Evolutionary conservation across 2,329 filamentous ascomycete genomes (phyloP).

Genomic region (Neopestalotiopsis sp.): DNA sequence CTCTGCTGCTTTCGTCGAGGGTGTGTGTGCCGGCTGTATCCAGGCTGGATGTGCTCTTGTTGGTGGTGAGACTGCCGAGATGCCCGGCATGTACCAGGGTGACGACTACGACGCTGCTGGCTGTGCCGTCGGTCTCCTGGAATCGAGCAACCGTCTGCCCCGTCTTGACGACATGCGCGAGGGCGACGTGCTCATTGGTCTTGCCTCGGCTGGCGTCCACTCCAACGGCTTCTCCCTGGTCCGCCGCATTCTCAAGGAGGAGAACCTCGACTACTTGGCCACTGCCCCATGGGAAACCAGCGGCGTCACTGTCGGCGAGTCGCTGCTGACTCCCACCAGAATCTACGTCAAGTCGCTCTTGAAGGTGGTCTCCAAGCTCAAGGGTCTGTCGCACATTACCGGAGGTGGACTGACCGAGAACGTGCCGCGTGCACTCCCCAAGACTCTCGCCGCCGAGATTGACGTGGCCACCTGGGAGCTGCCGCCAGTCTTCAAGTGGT

Average conservation of each 20-base stretch:
- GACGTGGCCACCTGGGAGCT: constrained; percentile 78
- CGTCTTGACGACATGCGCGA: constrained; percentile 74
- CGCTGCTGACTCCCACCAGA: constrained; percentile 84
- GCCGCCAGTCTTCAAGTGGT: constrained; percentile 84
- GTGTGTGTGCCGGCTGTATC: constrained; percentile 86
- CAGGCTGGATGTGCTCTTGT: constrained; percentile 87
- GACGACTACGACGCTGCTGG: constrained; percentile 95
- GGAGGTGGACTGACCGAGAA: constrained; percentile 94
- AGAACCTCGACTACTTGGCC: constrained; percentile 73
- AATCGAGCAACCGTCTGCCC: constrained; percentile 72
- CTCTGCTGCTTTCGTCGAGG: constrained; percentile 86
- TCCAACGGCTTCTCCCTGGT: constrained; percentile 99
- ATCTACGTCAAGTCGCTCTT: constrained; percentile 92
- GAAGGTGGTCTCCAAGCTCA: constrained; percentile 69
- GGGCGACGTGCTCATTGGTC: constrained; percentile 85
- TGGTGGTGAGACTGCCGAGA: constrained; percentile 97
- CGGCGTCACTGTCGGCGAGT: constrained; percentile 66
- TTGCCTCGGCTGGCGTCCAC: constrained; percentile 86
- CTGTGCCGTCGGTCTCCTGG: constrained; percentile 84
- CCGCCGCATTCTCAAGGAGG: constrained; percentile 80
- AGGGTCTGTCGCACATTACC: constrained; percentile 96
- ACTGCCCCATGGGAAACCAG: constrained; percentile 75
- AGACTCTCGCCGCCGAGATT: constrained; percentile 77
- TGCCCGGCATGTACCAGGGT: constrained; percentile 91
- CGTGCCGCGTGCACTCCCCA: constrained; percentile 89